These are phyloP conservation scores for Saturnispora sanitii DNA, from an alignment of 805 yeast species.

Conservation along the genomic window DNA sequence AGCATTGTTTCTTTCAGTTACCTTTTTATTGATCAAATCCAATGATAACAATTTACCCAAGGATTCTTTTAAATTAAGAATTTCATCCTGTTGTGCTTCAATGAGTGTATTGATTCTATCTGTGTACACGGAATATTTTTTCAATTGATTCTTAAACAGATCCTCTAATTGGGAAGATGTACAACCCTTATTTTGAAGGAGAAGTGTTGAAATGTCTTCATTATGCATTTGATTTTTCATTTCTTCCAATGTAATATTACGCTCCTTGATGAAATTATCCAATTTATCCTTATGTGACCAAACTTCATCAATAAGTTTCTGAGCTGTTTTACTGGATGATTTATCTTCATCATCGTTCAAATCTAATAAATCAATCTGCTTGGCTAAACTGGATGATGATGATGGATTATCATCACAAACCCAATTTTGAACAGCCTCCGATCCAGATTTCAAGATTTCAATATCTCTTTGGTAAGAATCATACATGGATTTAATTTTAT, in stretches of 20 bases:
- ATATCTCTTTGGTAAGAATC: constrained; percentile 35
- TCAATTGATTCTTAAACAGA: constrained; percentile 61
- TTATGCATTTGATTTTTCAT: constrained; percentile 61
- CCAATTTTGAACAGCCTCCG: constrained; percentile 29
- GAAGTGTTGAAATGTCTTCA: constrained; percentile 75
- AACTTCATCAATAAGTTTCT: constrained; percentile 35
- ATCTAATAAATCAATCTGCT: constrained; percentile 46
- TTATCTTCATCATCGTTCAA: constrained; percentile 39
- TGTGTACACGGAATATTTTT: constrained; percentile 63
- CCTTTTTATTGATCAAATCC: constrained; percentile 34
- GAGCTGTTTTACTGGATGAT: constrained; percentile 16
- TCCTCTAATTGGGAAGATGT: constrained; percentile 34
- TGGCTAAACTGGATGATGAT: constrained; percentile 4
- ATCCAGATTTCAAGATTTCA: constrained; percentile 35
- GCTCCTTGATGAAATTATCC: constrained; percentile 52
- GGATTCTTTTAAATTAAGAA: constrained; percentile 33
- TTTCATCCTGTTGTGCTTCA: constrained; percentile 48
- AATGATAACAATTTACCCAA: constrained; percentile 39
- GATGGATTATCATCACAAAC: constrained; percentile 14
- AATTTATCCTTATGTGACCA: constrained; percentile 54
- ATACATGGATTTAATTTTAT: constrained; percentile 39
- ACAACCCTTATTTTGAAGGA: constrained; percentile 51
- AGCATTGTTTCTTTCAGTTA: constrained; percentile 32
- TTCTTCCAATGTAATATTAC: constrained; percentile 48
- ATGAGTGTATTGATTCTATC: constrained; percentile 58